Percentiles rank a stretch among this genome's conserved stretches.
Conservation (phyloP, 176 grass and related monocot species). For the Oryza rufipogon region DNA sequence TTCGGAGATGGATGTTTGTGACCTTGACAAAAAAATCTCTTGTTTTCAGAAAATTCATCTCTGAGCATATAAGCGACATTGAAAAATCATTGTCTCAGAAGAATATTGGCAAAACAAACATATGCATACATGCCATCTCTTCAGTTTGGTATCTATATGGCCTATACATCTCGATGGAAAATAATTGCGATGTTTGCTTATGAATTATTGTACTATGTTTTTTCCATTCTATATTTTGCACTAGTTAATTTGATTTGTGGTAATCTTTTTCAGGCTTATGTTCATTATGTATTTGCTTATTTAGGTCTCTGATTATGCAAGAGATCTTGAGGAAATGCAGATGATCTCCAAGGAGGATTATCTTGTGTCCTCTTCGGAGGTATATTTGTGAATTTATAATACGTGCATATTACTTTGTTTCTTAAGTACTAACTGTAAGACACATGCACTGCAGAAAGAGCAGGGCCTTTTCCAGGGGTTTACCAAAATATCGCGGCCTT, state of each 20-base stretch:
- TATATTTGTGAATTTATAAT: slow-evolving; percentile 49
- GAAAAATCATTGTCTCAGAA: not conserved
- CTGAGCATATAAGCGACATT: not conserved
- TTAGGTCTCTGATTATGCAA: slow-evolving; percentile 96
- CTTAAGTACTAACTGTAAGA: slow-evolving; percentile 42
- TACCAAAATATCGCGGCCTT: slow-evolving; percentile 93
- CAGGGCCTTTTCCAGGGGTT: slow-evolving; percentile 93
- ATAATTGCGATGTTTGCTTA: not conserved
- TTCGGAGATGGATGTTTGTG: not conserved
- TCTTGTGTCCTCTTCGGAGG: slow-evolving; percentile 97
- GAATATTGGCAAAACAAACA: not conserved
- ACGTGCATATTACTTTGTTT: slow-evolving; percentile 30
- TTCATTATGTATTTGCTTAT: slow-evolving; percentile 50
- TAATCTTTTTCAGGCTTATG: slow-evolving; percentile 31
- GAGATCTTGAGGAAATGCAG: slow-evolving; percentile 99
- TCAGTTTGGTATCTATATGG: slow-evolving; percentile 13
- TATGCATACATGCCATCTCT: not conserved
- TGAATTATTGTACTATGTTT: not conserved
- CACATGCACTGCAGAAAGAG: slow-evolving; percentile 81
- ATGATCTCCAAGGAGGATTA: slow-evolving; percentile 97
- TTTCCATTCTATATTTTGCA: slow-evolving; percentile 25
- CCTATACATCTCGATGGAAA: not conserved
- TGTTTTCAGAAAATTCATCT: not conserved
- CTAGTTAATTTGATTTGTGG: slow-evolving; percentile 10
- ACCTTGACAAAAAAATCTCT: not conserved